Base-by-base conservation (phyloP, 164 flowering plant species). In the Akebia trifoliata region DNA sequence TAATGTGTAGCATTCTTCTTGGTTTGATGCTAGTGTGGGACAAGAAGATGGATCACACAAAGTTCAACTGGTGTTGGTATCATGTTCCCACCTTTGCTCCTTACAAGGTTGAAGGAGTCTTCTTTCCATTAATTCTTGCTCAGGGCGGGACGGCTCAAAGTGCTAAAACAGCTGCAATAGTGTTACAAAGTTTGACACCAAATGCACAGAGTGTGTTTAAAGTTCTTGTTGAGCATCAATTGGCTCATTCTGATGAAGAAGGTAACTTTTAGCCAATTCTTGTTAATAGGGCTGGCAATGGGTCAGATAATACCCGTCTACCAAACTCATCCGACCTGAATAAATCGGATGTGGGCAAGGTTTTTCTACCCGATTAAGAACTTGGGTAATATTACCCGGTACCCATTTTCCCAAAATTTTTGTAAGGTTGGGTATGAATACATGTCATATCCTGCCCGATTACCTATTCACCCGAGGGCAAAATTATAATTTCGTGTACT, bases 41-140 rank as follows among this genome's bases (percentile, higher is more conserved):
- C 78, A 93, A 93, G 83, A 87, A 86, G 80, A 87, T 87, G 99
- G 96, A 84, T 60, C 85, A 87, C 64, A 78, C 86, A 38, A 95
- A 90, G 63, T 93, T 87, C 69, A 87, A 86, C 73, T 93, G 99
- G 99, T 86, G 76, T 68, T 93, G 96, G 95, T 70, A 77, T 62
- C 97, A 93, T 60, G 90, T 90, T 57, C 97, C 99, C 2, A 93
- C 96, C 1, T 93, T 82, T 60, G 81, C 84, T 38, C 90, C 96
- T 25, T 93, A 90, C 81, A 87, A 80, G 72, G 74, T 78, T 26
- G 97, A 93, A 76, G 85, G 89, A 38, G 71, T 75, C 39, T 86
- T 90, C 74, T 70, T 66, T 26, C 97, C 99, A 28, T 44, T 87
- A 65, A 78, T 93, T 70, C 95, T 93, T 51, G 78, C 93, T 5